Percentiles rank a stretch among this genome's conserved stretches.
Evolutionary conservation across 768 basidiomycete genomes (phyloP).

Genomic region (Russula ochroleuca): DNA sequence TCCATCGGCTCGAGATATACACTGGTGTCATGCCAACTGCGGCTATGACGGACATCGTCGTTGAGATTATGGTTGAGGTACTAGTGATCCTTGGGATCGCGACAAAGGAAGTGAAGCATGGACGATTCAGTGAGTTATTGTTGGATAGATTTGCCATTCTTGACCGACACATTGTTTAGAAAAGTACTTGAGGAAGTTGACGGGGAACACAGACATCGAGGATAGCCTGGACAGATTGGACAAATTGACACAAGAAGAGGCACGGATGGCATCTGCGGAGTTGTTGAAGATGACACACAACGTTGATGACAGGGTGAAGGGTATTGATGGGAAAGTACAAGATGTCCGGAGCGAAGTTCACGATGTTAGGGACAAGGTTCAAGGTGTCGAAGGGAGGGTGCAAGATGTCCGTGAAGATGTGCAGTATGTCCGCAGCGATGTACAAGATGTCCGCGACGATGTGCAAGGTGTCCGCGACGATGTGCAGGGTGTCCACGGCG

Average conservation of each 20-base stretch:
- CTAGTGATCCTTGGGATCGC: neutral
- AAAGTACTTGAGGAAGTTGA: neutral
- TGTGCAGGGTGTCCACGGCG: neutral
- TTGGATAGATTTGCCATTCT: no score
- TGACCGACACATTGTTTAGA: neutral
- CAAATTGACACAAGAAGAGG: conserved; percentile 3
- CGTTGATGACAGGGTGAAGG: neutral
- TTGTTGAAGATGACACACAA: neutral
- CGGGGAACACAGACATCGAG: neutral
- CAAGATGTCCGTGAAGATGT: neutral
- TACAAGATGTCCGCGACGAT: neutral
- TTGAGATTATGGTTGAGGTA: neutral
- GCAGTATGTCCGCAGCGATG: neutral
- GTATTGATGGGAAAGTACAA: neutral
- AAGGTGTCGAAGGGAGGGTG: neutral
- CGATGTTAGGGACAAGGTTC: neutral
- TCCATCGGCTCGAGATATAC: neutral
- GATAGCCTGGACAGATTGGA: neutral
- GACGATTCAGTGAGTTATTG: neutral
- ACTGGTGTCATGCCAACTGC: neutral
- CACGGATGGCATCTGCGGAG: neutral
- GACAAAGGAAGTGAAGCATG: neutral
- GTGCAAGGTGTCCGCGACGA: neutral
- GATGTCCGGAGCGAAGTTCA: neutral
- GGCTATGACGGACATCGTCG: neutral